These are phyloP conservation scores for Solanum pennellii DNA, from an alignment of 257 asterid genomes.

Conservation along the genomic window DNA sequence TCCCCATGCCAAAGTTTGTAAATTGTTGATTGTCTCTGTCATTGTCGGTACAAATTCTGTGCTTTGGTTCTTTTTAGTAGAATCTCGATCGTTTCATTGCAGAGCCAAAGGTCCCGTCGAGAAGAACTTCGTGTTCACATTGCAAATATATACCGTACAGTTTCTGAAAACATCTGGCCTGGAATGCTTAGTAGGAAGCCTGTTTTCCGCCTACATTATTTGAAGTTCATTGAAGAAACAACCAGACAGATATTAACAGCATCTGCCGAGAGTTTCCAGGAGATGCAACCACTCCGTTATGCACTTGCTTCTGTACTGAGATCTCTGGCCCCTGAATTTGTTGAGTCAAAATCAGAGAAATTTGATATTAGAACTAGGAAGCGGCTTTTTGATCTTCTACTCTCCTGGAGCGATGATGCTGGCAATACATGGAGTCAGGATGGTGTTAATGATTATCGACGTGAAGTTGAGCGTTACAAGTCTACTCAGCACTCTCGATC, in stretches of 20 bases:
- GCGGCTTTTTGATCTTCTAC: conserved; percentile 88
- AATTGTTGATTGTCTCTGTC: neutral
- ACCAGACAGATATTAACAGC: conserved; percentile 66
- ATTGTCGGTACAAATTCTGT: neutral
- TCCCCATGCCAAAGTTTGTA: neutral
- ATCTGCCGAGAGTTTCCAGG: conserved; percentile 76
- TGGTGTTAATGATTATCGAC: conserved; percentile 85
- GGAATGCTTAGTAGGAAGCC: conserved; percentile 93
- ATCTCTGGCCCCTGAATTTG: conserved; percentile 96
- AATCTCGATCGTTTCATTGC: conserved; percentile 7
- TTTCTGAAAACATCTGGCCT: conserved; percentile 96
- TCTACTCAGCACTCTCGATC: conserved; percentile 89
- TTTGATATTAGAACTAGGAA: conserved; percentile 88
- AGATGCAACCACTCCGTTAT: conserved; percentile 84
- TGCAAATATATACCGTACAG: conserved; percentile 82
- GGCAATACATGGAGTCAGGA: conserved; percentile 94
- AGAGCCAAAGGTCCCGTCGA: conserved; percentile 96
- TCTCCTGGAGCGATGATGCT: conserved; percentile 90
- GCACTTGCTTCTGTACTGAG: conserved; percentile 93
- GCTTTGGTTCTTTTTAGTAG: neutral
- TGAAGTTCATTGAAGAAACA: conserved; percentile 92
- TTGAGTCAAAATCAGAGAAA: conserved; percentile 91
- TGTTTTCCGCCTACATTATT: conserved; percentile 91
- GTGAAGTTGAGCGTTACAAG: conserved; percentile 99
- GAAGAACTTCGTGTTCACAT: conserved; percentile 90